A percentile compares a stretch with the other conserved stretches of the same genome.
phyloP scores from a whole-genome alignment of 768 basidiomycete genomes.

The Gymnopilus junonius region DNA sequence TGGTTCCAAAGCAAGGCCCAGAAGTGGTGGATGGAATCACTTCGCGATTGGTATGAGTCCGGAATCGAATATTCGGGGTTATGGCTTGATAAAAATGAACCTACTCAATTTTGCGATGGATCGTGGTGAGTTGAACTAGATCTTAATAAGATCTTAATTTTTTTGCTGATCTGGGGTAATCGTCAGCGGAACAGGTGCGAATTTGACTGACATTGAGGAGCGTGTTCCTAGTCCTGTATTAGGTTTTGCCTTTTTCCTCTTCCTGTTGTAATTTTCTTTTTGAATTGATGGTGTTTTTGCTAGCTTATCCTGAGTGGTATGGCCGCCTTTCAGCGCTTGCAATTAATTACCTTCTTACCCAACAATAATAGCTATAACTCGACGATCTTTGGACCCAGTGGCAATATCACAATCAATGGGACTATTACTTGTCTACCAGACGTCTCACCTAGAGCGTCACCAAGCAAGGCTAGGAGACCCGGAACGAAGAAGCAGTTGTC shows the following conservation, averaged over 20 bases:
- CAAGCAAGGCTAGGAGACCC: not conserved
- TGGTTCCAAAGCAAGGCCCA: slow-evolving; percentile 35
- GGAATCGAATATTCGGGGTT: slow-evolving; percentile 37
- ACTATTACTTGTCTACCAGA: slow-evolving; percentile 51
- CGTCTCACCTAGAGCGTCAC: slow-evolving; percentile 28
- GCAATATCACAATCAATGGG: not conserved
- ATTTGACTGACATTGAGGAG: not conserved
- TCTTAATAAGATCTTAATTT: not conserved
- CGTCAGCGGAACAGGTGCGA: not conserved
- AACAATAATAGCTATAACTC: not conserved
- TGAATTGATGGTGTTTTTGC: not conserved
- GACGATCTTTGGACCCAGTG: not conserved
- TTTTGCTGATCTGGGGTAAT: not conserved
- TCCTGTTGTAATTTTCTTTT: too few species aligned
- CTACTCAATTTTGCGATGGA: slow-evolving; percentile 39
- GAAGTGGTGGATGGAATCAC: slow-evolving; percentile 37
- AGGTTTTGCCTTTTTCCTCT: not conserved
- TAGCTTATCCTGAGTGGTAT: slow-evolving; percentile 1
- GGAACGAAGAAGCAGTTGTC: slow-evolving; percentile 48
- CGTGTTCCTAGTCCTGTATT: not conserved
- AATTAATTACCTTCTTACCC: not conserved
- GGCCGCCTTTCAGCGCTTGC: not conserved
- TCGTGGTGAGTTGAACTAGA: slow-evolving; percentile 31
- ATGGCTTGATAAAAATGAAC: slow-evolving; percentile 41
- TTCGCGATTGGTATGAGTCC: slow-evolving; percentile 33